These are phyloP conservation scores for Amauroascus niger DNA, from an alignment of 2,329 filamentous ascomycete genomes.

Conservation along the genomic window DNA sequence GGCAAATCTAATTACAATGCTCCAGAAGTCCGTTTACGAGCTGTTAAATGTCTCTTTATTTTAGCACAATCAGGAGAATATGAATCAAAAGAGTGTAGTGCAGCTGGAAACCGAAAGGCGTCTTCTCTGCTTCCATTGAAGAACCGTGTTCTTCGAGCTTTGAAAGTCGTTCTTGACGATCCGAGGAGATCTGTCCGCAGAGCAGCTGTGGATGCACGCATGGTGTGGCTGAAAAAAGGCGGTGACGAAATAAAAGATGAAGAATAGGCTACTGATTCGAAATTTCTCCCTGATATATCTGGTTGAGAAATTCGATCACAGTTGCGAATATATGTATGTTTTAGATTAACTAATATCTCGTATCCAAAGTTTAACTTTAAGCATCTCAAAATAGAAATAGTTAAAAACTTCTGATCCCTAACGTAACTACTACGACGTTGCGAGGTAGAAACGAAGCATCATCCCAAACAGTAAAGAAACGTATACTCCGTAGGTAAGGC, in stretches of 20 bases:
- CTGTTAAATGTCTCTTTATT: slow-evolving; percentile 32
- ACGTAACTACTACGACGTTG: no score
- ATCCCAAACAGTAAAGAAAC: no score
- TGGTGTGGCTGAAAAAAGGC: slow-evolving; percentile 51
- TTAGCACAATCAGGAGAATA: slow-evolving; percentile 21
- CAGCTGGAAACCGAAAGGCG: slow-evolving; percentile 21
- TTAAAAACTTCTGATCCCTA: no score
- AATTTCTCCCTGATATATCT: no score
- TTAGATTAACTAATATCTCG: no score
- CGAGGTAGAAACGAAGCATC: no score
- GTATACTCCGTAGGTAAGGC: no score
- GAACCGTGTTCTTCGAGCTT: slow-evolving; percentile 46
- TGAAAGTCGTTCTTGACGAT: slow-evolving; percentile 52
- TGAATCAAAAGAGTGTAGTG: slow-evolving; percentile 19
- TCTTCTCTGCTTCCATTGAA: slow-evolving; percentile 48
- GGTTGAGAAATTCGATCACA: no score
- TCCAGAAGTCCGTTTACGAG: slow-evolving; percentile 27
- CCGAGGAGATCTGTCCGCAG: slow-evolving; percentile 52
- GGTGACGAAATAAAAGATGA: slow-evolving; percentile 40
- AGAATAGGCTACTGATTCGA: background rate
- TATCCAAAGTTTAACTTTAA: no score
- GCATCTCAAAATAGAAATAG: no score
- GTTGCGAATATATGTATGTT: no score
- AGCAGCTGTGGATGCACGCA: slow-evolving; percentile 52
- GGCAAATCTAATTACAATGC: slow-evolving; percentile 18